Evolutionary conservation across 139 green algal genomes (phyloP), one percentile per base, ranked within the genome.

Genomic region (Chlorella sp.): DNA sequence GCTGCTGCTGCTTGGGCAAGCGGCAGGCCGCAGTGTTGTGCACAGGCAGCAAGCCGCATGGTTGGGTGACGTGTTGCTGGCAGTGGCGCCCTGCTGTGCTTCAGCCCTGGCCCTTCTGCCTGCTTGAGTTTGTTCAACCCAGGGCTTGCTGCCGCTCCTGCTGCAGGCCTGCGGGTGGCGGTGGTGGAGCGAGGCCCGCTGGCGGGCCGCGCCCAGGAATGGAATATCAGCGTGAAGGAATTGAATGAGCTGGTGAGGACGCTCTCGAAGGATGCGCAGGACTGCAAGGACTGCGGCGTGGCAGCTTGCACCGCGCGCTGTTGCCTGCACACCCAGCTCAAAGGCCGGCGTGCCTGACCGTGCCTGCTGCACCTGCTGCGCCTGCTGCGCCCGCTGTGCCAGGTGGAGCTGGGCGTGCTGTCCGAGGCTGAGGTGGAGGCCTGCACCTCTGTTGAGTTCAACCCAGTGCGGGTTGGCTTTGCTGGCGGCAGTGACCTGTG

Each of bases 121-220:
- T 76, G 69, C 69, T 72, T 72, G 34, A n/a, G n/a, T n/a, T n/a
- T n/a, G n/a, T n/a, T n/a, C n/a, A n/a, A n/a, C n/a, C n/a, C n/a
- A n/a, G n/a, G n/a, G n/a, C n/a, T n/a, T n/a, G n/a, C n/a, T 7
- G 68, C 34, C 28, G n/a, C 34, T 1, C 56, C 56, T 20, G 14
- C 54, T 69, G 65, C 84, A 36, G 96, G 96, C 9, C 73, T 93
- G 64, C 86, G 88, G 43, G 96, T 98, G 44, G 94, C 91, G 9
- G 91, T 99, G n/a, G 82, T 99, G 72, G 97, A 99, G 88, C 87
- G 96, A 0, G 94, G 94, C 0, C 69, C 82, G 51, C 89, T 99
- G 81, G 62, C 80, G 36, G 96, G 96, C 17, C 88, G 94, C 1
- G 77, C 73, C 0, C 93, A 98, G 85, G 94, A 98, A 79, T 97